Evolutionary conservation across 768 basidiomycete species (phyloP), one percentile per base, ranked within the genome.

Genomic region (Rubroboletus pulcherrimus): DNA sequence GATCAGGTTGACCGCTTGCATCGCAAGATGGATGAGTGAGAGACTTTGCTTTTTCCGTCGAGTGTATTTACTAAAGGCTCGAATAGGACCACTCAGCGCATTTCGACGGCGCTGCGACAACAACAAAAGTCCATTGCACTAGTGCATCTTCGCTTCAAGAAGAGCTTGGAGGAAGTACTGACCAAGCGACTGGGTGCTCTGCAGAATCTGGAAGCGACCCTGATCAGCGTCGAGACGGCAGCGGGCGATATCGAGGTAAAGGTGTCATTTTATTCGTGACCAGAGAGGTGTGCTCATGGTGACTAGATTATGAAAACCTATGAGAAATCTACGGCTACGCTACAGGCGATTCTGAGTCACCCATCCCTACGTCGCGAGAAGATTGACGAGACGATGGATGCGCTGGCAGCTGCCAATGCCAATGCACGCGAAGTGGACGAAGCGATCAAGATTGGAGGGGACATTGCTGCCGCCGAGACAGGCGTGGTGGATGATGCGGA

Each of bases 311-410:
- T 98, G 83, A 82, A 81, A 61, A 82, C 85, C 0, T 98, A 96
- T 66, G 82, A 91, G 70, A 84, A 85, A 3, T 94, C 93, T 7
- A 87, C 92, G 0, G 71, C 80, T 7, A 93, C 94, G 0, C 76
- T 98, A 7, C 81, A 80, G 14, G 73, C 83, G 0, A 83, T 98
- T 42, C 81, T 98, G 2, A 75, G 86, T 8, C 85, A 96, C 61
- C 93, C 94, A 0, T 84, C 84, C 0, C 75, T 98, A 12, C 84
- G 87, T 57, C 80, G 83, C n/a, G 86, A 86, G 15, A 80, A 78
- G 48, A 83, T 98, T 45, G 90, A 96, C 54, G 79, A 83, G 61
- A 96, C 93, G 4, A 86, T 96, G 82, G 91, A 94, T 26, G 87
- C 86, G 9, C 78, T 98, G 62, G 87, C 90, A 0, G 87, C 89